Conservation (phyloP, 441 rosid species). For the Adansonia rubrostipa region DNA sequence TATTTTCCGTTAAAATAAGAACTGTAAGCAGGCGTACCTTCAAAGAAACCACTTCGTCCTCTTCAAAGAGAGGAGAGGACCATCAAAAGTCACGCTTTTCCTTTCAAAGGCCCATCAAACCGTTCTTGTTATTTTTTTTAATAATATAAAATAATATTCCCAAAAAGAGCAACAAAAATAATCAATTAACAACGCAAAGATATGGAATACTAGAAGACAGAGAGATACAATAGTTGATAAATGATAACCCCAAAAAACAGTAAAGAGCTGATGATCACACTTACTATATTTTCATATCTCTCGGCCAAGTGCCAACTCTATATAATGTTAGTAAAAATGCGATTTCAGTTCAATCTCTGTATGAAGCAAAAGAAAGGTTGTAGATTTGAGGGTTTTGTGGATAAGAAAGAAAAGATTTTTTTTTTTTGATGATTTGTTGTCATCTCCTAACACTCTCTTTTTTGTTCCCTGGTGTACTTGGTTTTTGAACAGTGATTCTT, state of each 20-base stretch:
- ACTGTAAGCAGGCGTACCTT: constrained; percentile 37
- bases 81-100: constrained; percentile 36
- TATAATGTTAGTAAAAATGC: not conserved
- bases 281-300: not conserved
- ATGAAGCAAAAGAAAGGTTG: not conserved
- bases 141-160: constrained; percentile 2
- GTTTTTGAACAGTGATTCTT: not conserved
- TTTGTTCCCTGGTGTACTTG: not conserved
- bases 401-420: not conserved
- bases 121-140: not conserved
- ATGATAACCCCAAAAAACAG: not conserved
- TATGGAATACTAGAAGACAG: not conserved
- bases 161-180: constrained; percentile 2
- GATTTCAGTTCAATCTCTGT: not conserved
- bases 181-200: not conserved
- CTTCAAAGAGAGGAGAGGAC: constrained; percentile 12
- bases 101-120: constrained; percentile 25
- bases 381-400: not conserved
- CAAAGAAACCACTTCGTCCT: constrained; percentile 21
- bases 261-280: not conserved
- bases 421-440: too few species aligned
- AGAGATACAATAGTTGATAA: not conserved
- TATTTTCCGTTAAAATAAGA: constrained; percentile 46
- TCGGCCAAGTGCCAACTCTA: not conserved
- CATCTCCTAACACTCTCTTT: too few species aligned